Evolutionary conservation across 2,329 filamentous ascomycete genomes (phyloP), one percentile per base, ranked within the genome.

Genomic region (Arthrobotrys pseudoclavata): DNA sequence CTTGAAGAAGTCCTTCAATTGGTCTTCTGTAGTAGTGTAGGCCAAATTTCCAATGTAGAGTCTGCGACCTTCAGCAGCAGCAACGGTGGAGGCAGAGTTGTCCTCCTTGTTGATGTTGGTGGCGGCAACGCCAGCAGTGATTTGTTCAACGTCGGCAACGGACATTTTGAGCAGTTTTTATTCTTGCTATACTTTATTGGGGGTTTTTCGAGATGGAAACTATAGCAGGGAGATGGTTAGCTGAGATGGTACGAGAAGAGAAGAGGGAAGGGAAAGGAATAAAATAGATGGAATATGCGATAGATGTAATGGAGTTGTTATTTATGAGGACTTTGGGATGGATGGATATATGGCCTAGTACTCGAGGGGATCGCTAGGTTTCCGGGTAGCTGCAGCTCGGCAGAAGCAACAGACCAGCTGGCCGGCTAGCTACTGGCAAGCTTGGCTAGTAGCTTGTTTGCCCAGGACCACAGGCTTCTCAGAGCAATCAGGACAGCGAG

Each of bases 1-100:
- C 89, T 96, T 95, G 92, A 99, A 99, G 90, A 99, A 99, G 83
- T 96, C 92, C 89, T 96, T 97, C 90, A 99, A 93, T 91, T 97
- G 94, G 91, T 92, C 96, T 92, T 98, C 96, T 86, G 94, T 97
- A 91, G 96, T 98, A 91, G 95, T 94, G 86, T 99, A 99, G 84
- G 96, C 96, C 90, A 99, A 92, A 89, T 99, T 99, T 89, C 96
- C 96, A 88, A 99, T 98, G 88, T 99, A 99, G 84, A 99, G 92
- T 88, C 96, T 93, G 88, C 96, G 93, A 86, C 96, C 95, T 89
- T 99, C 96, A 86, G 95, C 94, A 86, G 96, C 96, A 88, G 94
- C 97, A 87, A 94, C 93, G 86, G 96, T 91, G 84, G 96, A 94
- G 85, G 94, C 94, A 86, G 97, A 94, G 85, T 93, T 91, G 86